Conservation (phyloP, 768 basidiomycete genomes). For the Filobasidium floriforme region DNA sequence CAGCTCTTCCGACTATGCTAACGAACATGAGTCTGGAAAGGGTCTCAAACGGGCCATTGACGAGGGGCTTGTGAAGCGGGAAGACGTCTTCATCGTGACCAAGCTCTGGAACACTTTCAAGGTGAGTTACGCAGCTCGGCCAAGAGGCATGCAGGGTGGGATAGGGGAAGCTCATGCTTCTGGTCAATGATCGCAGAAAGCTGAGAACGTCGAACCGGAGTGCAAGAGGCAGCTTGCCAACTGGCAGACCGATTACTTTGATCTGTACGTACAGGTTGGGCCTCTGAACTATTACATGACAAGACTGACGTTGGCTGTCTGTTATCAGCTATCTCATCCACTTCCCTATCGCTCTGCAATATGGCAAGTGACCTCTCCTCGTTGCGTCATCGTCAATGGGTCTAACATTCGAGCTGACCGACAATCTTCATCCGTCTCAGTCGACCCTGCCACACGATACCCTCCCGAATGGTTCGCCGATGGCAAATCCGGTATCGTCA, state of each 20-base stretch:
- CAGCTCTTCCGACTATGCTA: conserved; percentile 71
- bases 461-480: conserved; percentile 77
- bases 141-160: not conserved
- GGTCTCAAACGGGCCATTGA: conserved; percentile 28
- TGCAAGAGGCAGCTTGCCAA: conserved; percentile 61
- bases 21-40: conserved; percentile 62
- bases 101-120: conserved; percentile 85
- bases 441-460: conserved; percentile 59
- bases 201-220: conserved; percentile 57
- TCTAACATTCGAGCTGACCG: not conserved
- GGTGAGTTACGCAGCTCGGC: not conserved
- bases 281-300: conserved; percentile 1
- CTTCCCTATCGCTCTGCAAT: conserved; percentile 74
- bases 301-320: not conserved
- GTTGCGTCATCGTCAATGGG: not conserved
- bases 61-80: conserved; percentile 68
- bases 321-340: conserved; percentile 51
- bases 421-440: conserved; percentile 40
- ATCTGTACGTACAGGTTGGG: conserved; percentile 25
- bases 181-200: conserved; percentile 50
- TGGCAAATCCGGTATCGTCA: conserved; percentile 56
- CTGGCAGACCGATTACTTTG: conserved; percentile 69
- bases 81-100: conserved; percentile 80
- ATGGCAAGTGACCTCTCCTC: conserved; percentile 38
- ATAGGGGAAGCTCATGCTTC: too few species aligned